Base-by-base conservation (phyloP, 257 asterid species). In the Gynochthodes officinalis region DNA sequence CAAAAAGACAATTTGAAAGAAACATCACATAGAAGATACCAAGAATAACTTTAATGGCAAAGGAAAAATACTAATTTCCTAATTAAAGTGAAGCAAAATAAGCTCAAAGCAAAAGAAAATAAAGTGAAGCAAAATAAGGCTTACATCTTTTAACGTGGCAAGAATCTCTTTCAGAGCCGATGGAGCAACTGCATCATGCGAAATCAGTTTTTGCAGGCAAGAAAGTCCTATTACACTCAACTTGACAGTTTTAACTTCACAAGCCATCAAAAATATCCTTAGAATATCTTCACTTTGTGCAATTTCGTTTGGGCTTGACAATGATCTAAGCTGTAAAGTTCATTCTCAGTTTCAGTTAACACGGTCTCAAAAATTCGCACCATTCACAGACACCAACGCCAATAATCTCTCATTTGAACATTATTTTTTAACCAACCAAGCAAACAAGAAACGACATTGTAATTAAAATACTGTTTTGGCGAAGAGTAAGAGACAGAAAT, bases 171-270 rank as follows among this genome's bases (percentile, higher is more conserved):
- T 87, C 74, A 94, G 80, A 76, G 98, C 95, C 19, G 92, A 88
- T 33, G 97, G 96, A 50, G 97, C 90, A 58, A 94, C 91, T 32
- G 97, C 99, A 67, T 90, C 97, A 35, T 92, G 98, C 37, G 97
- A 87, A 70, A 94, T 87, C 74, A 94, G 95, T 86, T 94, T 91
- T 69, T 94, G 99, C 82, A 94, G 87, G 72, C 97, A 89, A 32
- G 99, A 87, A 44, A 94, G 78, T 28, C 98, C 99, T 75, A 94
- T 86, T 73, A 87, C 97, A 69, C 98, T 94, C 71, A 91, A 75
- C 88, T 91, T 94, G 43, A 80, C 93, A 70, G 84, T 89, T 79
- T 84, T 94, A 60, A 90, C 99, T 80, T 91, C 93, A 78, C 99
- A 94, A 46, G 98, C 98, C 98, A 94, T 94, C 86, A 94, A 81